phyloP scores from a whole-genome alignment of 768 basidiomycete species.

The Clavaria fumosa region DNA sequence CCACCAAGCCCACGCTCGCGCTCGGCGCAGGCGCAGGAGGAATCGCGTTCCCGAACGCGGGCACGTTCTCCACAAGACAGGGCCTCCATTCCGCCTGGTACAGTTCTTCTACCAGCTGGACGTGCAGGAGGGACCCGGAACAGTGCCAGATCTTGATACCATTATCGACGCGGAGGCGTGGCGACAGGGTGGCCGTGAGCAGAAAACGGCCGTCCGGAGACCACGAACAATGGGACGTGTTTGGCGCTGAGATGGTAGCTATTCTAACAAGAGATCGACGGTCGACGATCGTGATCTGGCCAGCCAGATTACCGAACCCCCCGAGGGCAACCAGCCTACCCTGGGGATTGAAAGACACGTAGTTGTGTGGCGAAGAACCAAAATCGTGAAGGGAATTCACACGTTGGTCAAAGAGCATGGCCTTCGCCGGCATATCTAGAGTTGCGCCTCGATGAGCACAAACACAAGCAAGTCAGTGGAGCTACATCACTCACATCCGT shows the following conservation, averaged over 20 bases:
- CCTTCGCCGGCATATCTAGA: constrained; percentile 89
- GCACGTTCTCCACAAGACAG: constrained; percentile 44
- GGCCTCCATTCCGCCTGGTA: constrained; percentile 86
- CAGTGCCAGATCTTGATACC: constrained; percentile 96
- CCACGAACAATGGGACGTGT: constrained; percentile 93
- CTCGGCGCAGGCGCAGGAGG: constrained; percentile 56
- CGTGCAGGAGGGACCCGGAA: constrained; percentile 71
- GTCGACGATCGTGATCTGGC: constrained; percentile 86
- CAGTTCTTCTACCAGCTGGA: constrained; percentile 72
- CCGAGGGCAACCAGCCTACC: constrained; percentile 77
- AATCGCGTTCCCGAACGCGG: constrained; percentile 50
- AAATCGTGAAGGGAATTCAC: constrained; percentile 84
- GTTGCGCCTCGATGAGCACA: constrained; percentile 4
- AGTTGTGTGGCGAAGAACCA: constrained; percentile 80
- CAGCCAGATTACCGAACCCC: constrained; percentile 94
- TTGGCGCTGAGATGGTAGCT: constrained; percentile 77
- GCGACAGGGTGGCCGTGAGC: constrained; percentile 90
- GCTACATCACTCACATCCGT: constrained; percentile 69
- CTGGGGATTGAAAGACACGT: constrained; percentile 89
- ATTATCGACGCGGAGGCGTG: constrained; percentile 91
- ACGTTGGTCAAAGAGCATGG: constrained; percentile 81
- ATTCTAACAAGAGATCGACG: constrained; percentile 68
- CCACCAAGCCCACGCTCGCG: constrained; percentile 37
- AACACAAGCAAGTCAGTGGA: constrained; percentile 1
- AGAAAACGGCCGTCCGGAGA: constrained; percentile 86